Evolutionary conservation across 2,329 filamentous ascomycete species (phyloP), one percentile per base, ranked within the genome.

Genomic region (Fusarium annulatum): DNA sequence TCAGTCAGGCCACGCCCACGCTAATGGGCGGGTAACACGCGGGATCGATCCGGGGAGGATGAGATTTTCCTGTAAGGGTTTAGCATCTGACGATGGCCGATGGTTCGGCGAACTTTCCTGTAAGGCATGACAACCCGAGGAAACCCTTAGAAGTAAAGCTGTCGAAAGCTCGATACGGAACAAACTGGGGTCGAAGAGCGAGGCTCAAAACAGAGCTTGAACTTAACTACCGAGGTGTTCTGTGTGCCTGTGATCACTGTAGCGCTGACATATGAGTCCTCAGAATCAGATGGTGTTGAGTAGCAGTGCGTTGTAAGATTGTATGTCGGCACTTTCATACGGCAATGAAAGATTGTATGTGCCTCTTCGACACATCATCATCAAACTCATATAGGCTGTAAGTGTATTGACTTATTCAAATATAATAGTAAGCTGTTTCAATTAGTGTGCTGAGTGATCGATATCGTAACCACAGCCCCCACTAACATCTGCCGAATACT

Each of bases 31-130:
- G 69, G 72, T 76, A 76, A 70, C 26, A 38, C 46, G 58, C 61
- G 30, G 66, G 64, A 46, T 65, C 67, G 76, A 77, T 76, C 76
- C 76, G 76, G 67, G 30, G 74, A 67, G 68, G 72, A 76, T 58
- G 46, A 43, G 59, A 33, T 70, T 59, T 72, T 39, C 74, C 58
- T 45, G 64, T 60, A 58, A 33, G 45, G 65, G 74, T 62, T 59
- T 75, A 75, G 69, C 48, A 74, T 51, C n/a, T 38, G n/a, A 56
- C 30, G 59, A 60, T 67, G 56, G 39, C 64, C 66, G 33, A 57
- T 41, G n/a, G 34, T 63, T 73, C 65, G 56, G 65, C 70, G 63
- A 73, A 73, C 43, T 38, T 60, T 33, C 64, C 48, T 10, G 52
- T 38, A 21, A 38, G 43, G 57, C 14, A 36, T 42, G 15, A 28